Conservation (phyloP, 768 basidiomycete species). For the Tylopilus subfusipes region DNA sequence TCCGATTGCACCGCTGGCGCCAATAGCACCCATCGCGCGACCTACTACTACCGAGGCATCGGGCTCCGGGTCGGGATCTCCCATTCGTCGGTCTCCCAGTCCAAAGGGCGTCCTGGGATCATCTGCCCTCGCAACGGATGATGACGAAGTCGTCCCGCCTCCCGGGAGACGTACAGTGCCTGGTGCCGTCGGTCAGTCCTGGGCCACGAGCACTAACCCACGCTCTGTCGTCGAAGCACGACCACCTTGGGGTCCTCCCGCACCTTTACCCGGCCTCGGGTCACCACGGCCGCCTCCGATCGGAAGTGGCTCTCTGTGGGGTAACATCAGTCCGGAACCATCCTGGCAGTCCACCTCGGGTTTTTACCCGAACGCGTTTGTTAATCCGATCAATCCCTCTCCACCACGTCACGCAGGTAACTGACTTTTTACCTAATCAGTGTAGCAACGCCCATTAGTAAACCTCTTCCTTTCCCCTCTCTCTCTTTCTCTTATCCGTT, state of each 20-base stretch:
- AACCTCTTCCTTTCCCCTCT: neutral
- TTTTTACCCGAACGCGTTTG: slow-evolving; percentile 48
- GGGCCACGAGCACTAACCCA: slow-evolving; percentile 46
- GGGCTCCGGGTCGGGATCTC: slow-evolving; percentile 61
- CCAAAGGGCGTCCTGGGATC: slow-evolving; percentile 72
- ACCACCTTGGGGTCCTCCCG: slow-evolving; percentile 46
- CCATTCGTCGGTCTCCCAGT: slow-evolving; percentile 47
- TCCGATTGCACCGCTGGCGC: slow-evolving; percentile 45
- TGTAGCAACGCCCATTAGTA: slow-evolving; percentile 22
- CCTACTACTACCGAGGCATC: slow-evolving; percentile 37
- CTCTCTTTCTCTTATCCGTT: neutral
- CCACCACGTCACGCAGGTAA: slow-evolving; percentile 42
- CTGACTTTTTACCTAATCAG: slow-evolving; percentile 23
- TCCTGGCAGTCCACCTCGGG: slow-evolving; percentile 50
- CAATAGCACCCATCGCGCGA: slow-evolving; percentile 66
- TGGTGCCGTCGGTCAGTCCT: slow-evolving; percentile 44
- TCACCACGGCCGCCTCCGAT: slow-evolving; percentile 34
- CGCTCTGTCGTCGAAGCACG: slow-evolving; percentile 40
- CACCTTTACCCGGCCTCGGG: slow-evolving; percentile 34
- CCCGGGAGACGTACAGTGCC: slow-evolving; percentile 42
- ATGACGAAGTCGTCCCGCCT: slow-evolving; percentile 69
- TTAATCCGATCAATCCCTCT: slow-evolving; percentile 46
- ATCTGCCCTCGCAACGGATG: slow-evolving; percentile 72
- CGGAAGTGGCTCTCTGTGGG: slow-evolving; percentile 41
- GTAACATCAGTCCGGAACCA: slow-evolving; percentile 35